Evolutionary conservation across 2,329 filamentous ascomycete species (phyloP).

Genomic region (Dactylella cylindrospora): DNA sequence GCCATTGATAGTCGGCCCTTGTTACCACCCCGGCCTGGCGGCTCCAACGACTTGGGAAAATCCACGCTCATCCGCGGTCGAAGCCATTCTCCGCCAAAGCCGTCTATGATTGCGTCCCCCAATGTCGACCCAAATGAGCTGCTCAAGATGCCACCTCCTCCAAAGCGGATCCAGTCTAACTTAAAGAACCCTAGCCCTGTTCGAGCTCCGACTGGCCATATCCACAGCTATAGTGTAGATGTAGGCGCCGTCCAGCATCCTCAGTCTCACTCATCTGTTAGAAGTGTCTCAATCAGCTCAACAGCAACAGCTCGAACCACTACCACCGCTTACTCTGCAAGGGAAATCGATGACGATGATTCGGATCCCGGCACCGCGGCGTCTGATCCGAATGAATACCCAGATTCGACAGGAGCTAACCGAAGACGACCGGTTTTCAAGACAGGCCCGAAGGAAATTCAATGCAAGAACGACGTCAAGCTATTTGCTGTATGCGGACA

Average conservation of each 20-base stretch:
- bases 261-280: constrained; percentile 22
- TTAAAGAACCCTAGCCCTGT: constrained; percentile 30
- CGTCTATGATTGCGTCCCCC: constrained; percentile 29
- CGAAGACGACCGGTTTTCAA: constrained; percentile 76
- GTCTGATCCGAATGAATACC: constrained; percentile 66
- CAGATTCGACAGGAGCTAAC: constrained; percentile 81
- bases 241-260: constrained; percentile 6
- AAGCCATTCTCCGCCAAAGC: constrained; percentile 47
- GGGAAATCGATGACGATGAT: constrained; percentile 52
- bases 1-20: constrained; percentile 22
- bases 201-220: constrained; percentile 19
- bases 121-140: constrained; percentile 36
- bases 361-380: constrained; percentile 61
- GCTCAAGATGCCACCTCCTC: constrained; percentile 47
- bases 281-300: constrained; percentile 31
- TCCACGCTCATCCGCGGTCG: constrained; percentile 44
- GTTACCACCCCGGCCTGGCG: constrained; percentile 27
- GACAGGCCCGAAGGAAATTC: constrained; percentile 71
- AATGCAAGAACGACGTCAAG: constrained; percentile 82
- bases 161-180: constrained; percentile 42
- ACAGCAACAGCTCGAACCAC: constrained; percentile 22
- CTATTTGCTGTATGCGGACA: constrained; percentile 86
- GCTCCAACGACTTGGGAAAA: constrained; percentile 18
- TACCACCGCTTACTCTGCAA: constrained; percentile 8
- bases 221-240: constrained; percentile 22